Conservation (phyloP, 768 basidiomycete species). For the Leccinum olivaceopallidum region DNA sequence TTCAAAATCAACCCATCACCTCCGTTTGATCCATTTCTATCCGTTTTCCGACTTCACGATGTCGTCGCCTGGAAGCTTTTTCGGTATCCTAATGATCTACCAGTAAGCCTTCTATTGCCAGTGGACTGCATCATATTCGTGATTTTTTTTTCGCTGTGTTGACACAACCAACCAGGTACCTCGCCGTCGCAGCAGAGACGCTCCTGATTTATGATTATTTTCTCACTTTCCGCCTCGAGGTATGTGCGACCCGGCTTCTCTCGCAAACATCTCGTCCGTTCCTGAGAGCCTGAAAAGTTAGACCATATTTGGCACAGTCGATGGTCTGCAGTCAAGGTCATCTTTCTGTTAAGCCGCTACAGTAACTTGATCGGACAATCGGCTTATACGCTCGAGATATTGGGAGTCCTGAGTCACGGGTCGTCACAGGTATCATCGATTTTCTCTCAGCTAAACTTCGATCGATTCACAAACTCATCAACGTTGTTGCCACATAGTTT, state of each 20-base stretch:
- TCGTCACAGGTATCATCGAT: conserved; percentile 3
- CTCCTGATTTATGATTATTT: conserved; percentile 9
- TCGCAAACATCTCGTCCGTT: neutral
- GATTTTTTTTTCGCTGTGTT: neutral
- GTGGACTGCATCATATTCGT: neutral
- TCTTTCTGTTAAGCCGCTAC: conserved; percentile 22
- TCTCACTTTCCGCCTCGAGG: conserved; percentile 18
- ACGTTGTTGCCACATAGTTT: conserved; percentile 6
- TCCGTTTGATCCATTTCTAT: no score
- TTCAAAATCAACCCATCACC: no score
- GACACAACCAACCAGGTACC: neutral
- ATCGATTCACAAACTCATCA: no score
- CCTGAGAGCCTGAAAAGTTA: neutral
- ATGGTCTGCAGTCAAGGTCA: conserved; percentile 7
- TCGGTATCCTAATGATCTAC: no score
- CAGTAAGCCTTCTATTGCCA: neutral
- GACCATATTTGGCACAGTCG: conserved; percentile 4
- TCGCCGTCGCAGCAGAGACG: conserved; percentile 1
- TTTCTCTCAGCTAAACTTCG: neutral
- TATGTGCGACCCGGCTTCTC: neutral
- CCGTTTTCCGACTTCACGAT: no score
- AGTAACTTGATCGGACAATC: conserved; percentile 14
- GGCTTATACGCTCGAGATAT: conserved; percentile 7
- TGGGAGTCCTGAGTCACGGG: conserved; percentile 5
- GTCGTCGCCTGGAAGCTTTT: no score